phyloP scores from a whole-genome alignment of 2,329 filamentous ascomycete genomes.

The Thielaviopsis euricoi region DNA sequence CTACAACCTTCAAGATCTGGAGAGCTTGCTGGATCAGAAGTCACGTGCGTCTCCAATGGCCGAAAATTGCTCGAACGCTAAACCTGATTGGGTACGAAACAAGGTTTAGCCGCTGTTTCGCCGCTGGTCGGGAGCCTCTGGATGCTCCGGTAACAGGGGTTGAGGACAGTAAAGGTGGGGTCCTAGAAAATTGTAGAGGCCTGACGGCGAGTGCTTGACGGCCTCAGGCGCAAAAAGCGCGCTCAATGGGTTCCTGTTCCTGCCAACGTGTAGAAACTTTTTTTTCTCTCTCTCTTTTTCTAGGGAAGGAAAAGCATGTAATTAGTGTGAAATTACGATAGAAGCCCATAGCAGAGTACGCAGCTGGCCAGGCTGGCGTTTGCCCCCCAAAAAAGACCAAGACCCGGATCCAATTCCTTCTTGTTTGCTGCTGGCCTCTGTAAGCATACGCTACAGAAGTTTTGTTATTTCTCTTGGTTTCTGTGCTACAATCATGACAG shows the following conservation, averaged over 20 bases:
- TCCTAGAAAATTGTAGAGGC: constrained; percentile 11
- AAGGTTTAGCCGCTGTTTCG: constrained; percentile 13
- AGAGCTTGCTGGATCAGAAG: constrained; percentile 9
- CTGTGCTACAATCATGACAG: too few relatives aligned
- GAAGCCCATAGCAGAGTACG: too few relatives aligned
- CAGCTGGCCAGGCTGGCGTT: too few relatives aligned
- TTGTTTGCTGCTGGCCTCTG: too few relatives aligned
- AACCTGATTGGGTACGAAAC: constrained; percentile 12
- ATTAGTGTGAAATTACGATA: too few relatives aligned
- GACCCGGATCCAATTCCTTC: too few relatives aligned
- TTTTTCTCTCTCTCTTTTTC: background rate
- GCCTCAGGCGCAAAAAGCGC: constrained; percentile 7
- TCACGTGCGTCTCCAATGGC: constrained; percentile 13
- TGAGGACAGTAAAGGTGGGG: constrained; percentile 9
- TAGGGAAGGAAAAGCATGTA: too few relatives aligned
- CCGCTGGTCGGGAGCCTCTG: constrained; percentile 12
- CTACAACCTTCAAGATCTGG: constrained; percentile 12
- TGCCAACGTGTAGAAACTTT: background rate
- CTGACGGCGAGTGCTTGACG: constrained; percentile 7
- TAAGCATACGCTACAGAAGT: too few relatives aligned
- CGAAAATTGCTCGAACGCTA: constrained; percentile 13
- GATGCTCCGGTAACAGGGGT: constrained; percentile 11
- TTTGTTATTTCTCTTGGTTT: too few relatives aligned
- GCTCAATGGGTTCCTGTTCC: constrained; percentile 1
- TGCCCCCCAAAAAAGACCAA: too few relatives aligned